Percentiles rank a stretch among this genome's conserved stretches.
These are phyloP conservation scores for Ananas comosus DNA, from an alignment of 176 grass and related monocot genomes.

Conservation along the genomic window DNA sequence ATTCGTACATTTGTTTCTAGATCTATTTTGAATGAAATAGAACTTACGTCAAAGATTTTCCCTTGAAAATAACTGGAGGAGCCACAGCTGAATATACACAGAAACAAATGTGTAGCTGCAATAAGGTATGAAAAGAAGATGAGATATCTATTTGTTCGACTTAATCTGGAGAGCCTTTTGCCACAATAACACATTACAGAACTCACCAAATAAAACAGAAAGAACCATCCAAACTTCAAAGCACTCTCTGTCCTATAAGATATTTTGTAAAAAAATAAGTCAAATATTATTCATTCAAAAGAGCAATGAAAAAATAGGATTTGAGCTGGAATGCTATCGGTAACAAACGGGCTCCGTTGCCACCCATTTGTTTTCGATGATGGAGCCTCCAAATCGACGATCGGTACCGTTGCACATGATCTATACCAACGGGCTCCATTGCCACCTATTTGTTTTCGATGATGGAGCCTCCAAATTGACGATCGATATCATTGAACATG, in stretches of 20 bases:
- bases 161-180: constrained; percentile 3
- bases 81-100: constrained; percentile 83
- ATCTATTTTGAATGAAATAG: constrained; percentile 15
- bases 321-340: too few relatives aligned
- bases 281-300: not conserved
- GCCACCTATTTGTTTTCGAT: too few relatives aligned
- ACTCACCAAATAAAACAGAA: constrained; percentile 79
- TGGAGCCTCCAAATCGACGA: too few relatives aligned
- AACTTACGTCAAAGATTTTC: constrained; percentile 97
- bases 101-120: constrained; percentile 85
- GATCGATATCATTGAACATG: too few relatives aligned
- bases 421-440: too few relatives aligned
- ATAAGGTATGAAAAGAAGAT: constrained; percentile 1
- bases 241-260: constrained; percentile 85
- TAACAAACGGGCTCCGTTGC: too few relatives aligned
- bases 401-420: too few relatives aligned
- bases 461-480: too few relatives aligned
- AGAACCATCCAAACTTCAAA: constrained; percentile 94
- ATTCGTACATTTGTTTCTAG: not conserved
- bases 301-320: not conserved
- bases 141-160: not conserved
- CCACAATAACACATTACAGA: constrained; percentile 10
- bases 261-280: constrained; percentile 3
- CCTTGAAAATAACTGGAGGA: constrained; percentile 96
- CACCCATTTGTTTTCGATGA: too few relatives aligned